These are phyloP conservation scores for Excoecaria cochinchinensis DNA, from an alignment of 345 rosid species.

Conservation along the genomic window DNA sequence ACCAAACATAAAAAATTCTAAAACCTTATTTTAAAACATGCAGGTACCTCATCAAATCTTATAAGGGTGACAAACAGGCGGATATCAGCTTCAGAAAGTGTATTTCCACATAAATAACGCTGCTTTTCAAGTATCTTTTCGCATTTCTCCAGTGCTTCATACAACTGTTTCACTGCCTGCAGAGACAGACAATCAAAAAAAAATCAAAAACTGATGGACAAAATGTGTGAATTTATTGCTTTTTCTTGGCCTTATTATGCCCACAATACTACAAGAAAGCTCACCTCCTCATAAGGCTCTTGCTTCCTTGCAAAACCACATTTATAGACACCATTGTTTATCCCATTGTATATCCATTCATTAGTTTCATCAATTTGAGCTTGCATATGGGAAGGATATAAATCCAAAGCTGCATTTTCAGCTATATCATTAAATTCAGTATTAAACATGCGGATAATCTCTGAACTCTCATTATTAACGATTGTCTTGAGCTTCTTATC, in stretches of 20 bases:
- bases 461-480: conserved; percentile 50
- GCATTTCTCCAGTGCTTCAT: conserved; percentile 71
- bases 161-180: conserved; percentile 69
- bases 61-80: conserved; percentile 79
- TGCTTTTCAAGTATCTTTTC: conserved; percentile 70
- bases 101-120: conserved; percentile 67
- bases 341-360: conserved; percentile 39
- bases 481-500: conserved; percentile 55
- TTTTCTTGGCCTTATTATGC: not conserved
- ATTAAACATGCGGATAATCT: conserved; percentile 50
- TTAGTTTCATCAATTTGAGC: conserved; percentile 40
- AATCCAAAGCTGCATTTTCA: conserved; percentile 46
- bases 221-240: not conserved
- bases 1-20: no score
- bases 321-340: conserved; percentile 51
- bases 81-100: conserved; percentile 68
- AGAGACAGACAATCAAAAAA: not conserved
- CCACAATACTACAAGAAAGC: not conserved
- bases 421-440: conserved; percentile 47
- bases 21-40: not conserved
- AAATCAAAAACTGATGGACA: not conserved
- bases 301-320: conserved; percentile 56
- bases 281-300: conserved; percentile 49
- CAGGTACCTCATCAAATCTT: conserved; percentile 87
- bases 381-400: conserved; percentile 39